Evolutionary conservation across 140 eudicot species (phyloP), one percentile per base, ranked within the genome.

Genomic region (Anethum foeniculum): DNA sequence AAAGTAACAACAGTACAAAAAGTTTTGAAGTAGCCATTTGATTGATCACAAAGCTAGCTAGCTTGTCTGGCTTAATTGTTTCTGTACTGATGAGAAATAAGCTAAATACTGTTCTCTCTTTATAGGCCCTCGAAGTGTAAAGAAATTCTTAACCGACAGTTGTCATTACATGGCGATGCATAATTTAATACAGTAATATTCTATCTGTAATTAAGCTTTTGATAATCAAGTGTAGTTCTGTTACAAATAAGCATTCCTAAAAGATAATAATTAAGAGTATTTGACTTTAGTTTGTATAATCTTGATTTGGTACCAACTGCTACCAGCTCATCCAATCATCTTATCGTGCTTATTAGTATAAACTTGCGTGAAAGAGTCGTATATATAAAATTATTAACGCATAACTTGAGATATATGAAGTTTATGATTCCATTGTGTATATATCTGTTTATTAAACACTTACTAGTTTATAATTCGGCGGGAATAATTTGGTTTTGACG

Each of bases 191-290:
- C 5, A 12, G 18, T 47, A 10, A 46, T 21, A 23, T 25, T 9
- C 13, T 25, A 6, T 27, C 30, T 62, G 69, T 81, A 56, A 88
- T 89, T 6, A 84, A 89, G 0, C 54, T 46, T 6, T 97, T 93
- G 67, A 95, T 87, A 71, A 84, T 49, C 21, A 69, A n/a, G 86
- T 93, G 90, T 46, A 83, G 91, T 75, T 88, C 90, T 5, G 86
- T 81, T 82, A 77, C 72, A 93, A 79, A 38, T 85, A 25, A 62
- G 18, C 12, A 25, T 28, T 10, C 11, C 1, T n/a, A 11, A 7
- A 3, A 3, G 15, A 62, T 0, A 51, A 27, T 11, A 34, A 34
- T 34, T 34, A 10, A 62, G 71, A 11, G 32, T 27, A 62, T 60
- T 60, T 60, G 71, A 62, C 71, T 62, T 62, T 10, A 62, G 0